Evolutionary conservation across 2,329 filamentous ascomycete genomes (phyloP).

Genomic region (Ophiostoma piceae): DNA sequence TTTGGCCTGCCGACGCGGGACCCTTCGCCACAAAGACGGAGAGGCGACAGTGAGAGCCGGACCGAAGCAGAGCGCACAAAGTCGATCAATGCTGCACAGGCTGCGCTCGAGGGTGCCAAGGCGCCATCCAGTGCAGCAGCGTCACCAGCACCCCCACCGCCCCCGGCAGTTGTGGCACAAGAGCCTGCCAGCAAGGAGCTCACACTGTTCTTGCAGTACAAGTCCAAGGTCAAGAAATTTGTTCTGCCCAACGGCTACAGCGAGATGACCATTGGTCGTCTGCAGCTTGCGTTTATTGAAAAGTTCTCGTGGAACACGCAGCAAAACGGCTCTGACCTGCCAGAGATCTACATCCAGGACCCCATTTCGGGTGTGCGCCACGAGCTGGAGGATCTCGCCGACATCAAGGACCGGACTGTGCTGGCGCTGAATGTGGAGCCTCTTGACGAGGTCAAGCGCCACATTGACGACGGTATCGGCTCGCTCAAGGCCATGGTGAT

Average conservation of each 20-base stretch:
- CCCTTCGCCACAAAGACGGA: conserved; percentile 23
- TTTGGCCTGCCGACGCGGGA: conserved; percentile 33
- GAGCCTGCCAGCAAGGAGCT: conserved; percentile 66
- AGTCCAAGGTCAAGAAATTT: conserved; percentile 95
- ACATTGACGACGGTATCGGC: conserved; percentile 87
- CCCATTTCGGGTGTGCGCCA: conserved; percentile 93
- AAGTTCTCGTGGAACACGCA: conserved; percentile 99
- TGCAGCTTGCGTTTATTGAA: conserved; percentile 96
- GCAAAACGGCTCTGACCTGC: conserved; percentile 83
- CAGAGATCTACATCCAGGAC: conserved; percentile 97
- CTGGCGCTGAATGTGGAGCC: conserved; percentile 91
- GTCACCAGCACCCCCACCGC: not conserved
- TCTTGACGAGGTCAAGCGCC: conserved; percentile 91
- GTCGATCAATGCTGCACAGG: conserved; percentile 20
- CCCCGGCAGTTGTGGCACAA: not conserved
- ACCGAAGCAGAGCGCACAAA: conserved; percentile 25
- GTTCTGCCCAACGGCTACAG: conserved; percentile 77
- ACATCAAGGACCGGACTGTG: conserved; percentile 92
- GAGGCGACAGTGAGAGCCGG: conserved; percentile 11
- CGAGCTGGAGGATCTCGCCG: conserved; percentile 85
- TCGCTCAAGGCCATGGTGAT: conserved; percentile 78
- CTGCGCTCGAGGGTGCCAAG: conserved; percentile 18
- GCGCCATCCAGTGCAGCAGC: not conserved
- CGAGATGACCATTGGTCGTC: conserved; percentile 76
- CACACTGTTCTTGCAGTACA: conserved; percentile 92